phyloP scores from a whole-genome alignment of 129 eudicot species.

The Silybum marianum region DNA sequence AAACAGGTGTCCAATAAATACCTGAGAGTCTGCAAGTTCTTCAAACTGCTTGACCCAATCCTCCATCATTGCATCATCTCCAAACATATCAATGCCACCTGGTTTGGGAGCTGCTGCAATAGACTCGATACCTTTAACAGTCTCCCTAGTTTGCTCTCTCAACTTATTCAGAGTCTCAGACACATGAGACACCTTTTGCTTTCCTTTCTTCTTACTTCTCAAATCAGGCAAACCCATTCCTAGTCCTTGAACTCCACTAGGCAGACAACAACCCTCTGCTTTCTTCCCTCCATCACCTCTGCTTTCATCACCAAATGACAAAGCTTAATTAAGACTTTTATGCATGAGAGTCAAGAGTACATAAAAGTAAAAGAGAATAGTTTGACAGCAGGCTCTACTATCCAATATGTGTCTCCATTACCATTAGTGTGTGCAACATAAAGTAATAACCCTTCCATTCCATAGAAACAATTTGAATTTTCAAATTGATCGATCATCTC shows the following conservation, averaged over 20 bases:
- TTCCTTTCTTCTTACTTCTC: slow-evolving; percentile 74
- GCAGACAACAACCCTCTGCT: slow-evolving; percentile 37
- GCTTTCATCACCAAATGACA: slow-evolving; percentile 28
- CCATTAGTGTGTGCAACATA: not conserved
- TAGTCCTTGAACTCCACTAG: slow-evolving; percentile 60
- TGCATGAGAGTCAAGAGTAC: not conserved
- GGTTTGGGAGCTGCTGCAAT: slow-evolving; percentile 48
- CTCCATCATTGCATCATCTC: slow-evolving; percentile 79
- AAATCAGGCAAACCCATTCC: slow-evolving; percentile 82
- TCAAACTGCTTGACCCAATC: slow-evolving; percentile 99
- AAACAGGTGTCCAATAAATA: slow-evolving; percentile 13
- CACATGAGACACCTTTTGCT: slow-evolving; percentile 72
- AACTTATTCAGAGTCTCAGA: slow-evolving; percentile 86
- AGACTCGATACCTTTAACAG: slow-evolving; percentile 96
- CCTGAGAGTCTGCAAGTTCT: slow-evolving; percentile 93
- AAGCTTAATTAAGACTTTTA: not conserved
- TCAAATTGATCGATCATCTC: not conserved
- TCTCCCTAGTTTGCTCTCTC: slow-evolving; percentile 91
- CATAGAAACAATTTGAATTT: not conserved
- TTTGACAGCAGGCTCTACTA: not conserved
- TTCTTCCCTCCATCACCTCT: slow-evolving; percentile 42
- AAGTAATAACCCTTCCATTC: not conserved
- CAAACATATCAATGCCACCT: slow-evolving; percentile 46
- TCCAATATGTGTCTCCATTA: not conserved
- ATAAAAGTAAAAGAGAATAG: not conserved